Evolutionary conservation across 202 grass and related monocot species (phyloP), one percentile per base, ranked within the genome.

Genomic region (Cymbopogon flexuosus): DNA sequence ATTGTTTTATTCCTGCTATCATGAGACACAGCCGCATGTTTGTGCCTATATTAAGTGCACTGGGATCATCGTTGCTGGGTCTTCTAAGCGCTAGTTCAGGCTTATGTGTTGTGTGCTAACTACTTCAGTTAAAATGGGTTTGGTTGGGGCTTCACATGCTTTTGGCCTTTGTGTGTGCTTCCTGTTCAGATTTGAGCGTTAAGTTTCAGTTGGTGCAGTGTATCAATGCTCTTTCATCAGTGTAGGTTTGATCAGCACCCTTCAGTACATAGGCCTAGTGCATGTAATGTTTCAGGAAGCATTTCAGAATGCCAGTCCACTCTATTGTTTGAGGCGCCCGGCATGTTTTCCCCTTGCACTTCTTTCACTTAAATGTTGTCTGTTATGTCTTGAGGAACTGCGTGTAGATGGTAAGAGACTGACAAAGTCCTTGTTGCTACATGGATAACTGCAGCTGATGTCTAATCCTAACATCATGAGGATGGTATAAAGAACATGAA

Each of bases 401-500:
- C 52, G 21, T 27, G 27, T 27, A 27, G 27, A 27, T 27, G 2
- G 27, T 27, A 27, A 27, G 23, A 2, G 2, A 80, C 34, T 81
- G 35, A 81, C 29, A 3, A 8, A 65, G 27, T 15, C 6, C 64
- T 85, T 77, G 36, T 75, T 82, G 77, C 68, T 35, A 84, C 54
- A 77, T 72, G 31, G 62, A 31, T 81, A 40, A 43, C 19, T 90
- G 79, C 87, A 99, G 96, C 57, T 99, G 78, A 93, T 99, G 90
- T 86, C 96, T 58, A 99, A 99, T 40, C 96, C 96, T 10, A 87
- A 95, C 59, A 80, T 99, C 19, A 5, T 99, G 65, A 99, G 54
- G 57, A 52, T 99, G 54, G 96, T 68, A 99, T 99, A 90, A 99
- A 93, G 76, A 93, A 90, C 79, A 89, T 99, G 96, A 85, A 52